A percentile compares a stretch with the other conserved stretches of the same genome.
These are phyloP conservation scores for Lactarius quietus DNA, from an alignment of 768 basidiomycete genomes.

Conservation along the genomic window DNA sequence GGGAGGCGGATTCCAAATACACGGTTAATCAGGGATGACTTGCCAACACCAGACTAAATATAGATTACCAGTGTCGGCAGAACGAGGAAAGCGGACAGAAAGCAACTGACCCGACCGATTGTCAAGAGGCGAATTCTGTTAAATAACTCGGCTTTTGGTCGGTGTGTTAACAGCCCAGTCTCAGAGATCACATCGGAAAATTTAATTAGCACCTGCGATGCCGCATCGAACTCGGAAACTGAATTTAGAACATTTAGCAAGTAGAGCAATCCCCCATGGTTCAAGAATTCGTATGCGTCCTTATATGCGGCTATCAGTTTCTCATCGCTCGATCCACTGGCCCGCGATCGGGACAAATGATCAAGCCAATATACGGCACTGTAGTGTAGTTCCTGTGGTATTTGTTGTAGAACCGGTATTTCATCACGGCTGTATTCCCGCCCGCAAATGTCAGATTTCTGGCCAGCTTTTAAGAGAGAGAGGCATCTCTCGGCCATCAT, in stretches of 20 bases:
- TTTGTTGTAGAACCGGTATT: not conserved
- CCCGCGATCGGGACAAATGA: not conserved
- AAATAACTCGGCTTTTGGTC: too few species aligned
- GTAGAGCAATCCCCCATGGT: not conserved
- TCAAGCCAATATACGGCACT: not conserved
- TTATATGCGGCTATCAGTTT: not conserved
- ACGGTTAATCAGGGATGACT: not conserved
- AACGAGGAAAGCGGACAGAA: not conserved
- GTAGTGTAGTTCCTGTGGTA: not conserved
- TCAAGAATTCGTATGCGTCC: not conserved
- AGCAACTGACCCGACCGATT: not conserved
- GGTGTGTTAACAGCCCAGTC: too few species aligned
- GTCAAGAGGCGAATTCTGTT: not conserved
- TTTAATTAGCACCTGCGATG: not conserved
- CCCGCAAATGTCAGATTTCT: not conserved
- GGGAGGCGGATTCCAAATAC: not conserved
- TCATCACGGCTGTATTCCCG: not conserved
- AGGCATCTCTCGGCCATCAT: not conserved
- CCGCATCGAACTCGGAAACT: not conserved
- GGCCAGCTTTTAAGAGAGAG: not conserved
- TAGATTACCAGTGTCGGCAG: not conserved
- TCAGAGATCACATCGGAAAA: too few species aligned
- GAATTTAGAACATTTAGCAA: not conserved
- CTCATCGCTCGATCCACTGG: not conserved
- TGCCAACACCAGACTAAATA: not conserved